These are phyloP conservation scores for Pestalotiopsis fici DNA, from an alignment of 2,329 filamentous ascomycete species.

Conservation along the genomic window DNA sequence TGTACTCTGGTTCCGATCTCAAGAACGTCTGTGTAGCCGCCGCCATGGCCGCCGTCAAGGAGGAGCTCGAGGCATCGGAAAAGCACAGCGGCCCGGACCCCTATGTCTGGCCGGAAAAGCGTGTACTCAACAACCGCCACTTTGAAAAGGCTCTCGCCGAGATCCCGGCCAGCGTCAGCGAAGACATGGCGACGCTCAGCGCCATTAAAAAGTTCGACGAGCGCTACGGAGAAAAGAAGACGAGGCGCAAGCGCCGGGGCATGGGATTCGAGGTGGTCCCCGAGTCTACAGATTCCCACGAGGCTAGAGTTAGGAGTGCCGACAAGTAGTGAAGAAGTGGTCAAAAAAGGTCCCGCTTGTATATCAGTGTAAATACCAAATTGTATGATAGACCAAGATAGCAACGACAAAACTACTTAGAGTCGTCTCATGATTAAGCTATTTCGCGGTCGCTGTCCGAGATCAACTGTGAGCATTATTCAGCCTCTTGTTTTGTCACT, in stretches of 20 bases:
- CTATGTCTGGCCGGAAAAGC: constrained; percentile 67
- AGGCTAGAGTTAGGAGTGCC: constrained; percentile 40
- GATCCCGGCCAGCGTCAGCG: constrained; percentile 88
- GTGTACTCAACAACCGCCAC: constrained; percentile 67
- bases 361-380: neutral
- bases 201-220: constrained; percentile 95
- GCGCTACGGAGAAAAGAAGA: constrained; percentile 83
- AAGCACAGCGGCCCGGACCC: constrained; percentile 36
- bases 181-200: constrained; percentile 85
- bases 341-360: neutral
- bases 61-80: constrained; percentile 57
- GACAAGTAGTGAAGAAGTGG: neutral
- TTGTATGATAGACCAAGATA: neutral
- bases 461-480: too few relatives aligned
- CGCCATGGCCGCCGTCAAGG: constrained; percentile 76
- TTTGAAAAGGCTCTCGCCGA: constrained; percentile 86
- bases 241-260: constrained; percentile 53
- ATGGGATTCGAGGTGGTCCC: constrained; percentile 61
- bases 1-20: constrained; percentile 81
- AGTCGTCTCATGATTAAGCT: neutral
- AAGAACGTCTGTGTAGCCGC: constrained; percentile 83
- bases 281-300: constrained; percentile 40
- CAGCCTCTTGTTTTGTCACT: too few relatives aligned
- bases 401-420: too few relatives aligned
- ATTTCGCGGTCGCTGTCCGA: neutral